Conservation (phyloP, 2,329 filamentous ascomycete genomes). For the Talaromyces sp. region DNA sequence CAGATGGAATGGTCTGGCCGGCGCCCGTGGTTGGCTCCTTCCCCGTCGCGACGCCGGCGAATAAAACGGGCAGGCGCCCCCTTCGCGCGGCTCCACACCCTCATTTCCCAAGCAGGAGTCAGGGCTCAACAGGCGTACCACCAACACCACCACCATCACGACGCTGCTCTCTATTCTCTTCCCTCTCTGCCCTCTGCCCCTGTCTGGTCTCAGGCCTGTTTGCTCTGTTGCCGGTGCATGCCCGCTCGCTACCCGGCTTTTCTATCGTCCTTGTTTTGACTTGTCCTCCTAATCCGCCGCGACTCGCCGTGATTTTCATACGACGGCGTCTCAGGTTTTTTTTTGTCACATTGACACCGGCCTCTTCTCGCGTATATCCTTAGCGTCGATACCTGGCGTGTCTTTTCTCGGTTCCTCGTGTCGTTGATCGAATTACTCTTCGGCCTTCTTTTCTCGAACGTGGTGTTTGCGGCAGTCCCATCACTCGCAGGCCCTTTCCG, state of each 20-base stretch:
- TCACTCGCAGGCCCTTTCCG: background rate
- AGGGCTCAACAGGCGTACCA: background rate
- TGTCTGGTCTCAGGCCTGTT: background rate
- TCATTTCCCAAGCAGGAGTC: slow-evolving; percentile 12
- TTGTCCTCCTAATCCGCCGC: background rate
- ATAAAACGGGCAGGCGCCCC: slow-evolving; percentile 1
- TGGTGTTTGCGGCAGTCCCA: background rate
- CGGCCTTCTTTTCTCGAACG: background rate
- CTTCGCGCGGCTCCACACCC: slow-evolving; percentile 3
- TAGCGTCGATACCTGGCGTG: background rate
- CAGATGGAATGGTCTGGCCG: background rate
- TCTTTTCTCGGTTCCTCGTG: background rate
- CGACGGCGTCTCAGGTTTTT: background rate
- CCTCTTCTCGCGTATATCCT: background rate
- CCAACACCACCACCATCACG: background rate
- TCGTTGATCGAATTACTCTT: background rate
- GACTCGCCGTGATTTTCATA: background rate
- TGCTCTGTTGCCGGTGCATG: background rate
- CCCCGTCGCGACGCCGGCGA: background rate
- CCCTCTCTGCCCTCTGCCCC: background rate
- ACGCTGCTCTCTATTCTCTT: background rate
- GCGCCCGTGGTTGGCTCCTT: slow-evolving; percentile 4
- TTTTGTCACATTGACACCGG: background rate
- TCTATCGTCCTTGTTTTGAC: background rate
- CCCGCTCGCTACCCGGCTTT: background rate